phyloP scores from a whole-genome alignment of 225 moss, liverwort and hornwort species.

The Sphagnum contortum region DNA sequence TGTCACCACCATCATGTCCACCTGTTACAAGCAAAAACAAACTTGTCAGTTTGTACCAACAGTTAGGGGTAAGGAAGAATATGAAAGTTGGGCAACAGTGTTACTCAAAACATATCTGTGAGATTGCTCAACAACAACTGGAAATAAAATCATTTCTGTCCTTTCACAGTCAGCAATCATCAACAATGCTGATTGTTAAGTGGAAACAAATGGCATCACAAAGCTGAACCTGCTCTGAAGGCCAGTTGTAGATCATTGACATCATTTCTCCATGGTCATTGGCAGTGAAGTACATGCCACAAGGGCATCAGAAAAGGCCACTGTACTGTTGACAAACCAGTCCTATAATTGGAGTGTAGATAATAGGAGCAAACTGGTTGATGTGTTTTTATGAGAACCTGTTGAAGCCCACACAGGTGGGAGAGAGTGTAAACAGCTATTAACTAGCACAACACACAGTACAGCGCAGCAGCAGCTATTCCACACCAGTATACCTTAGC shows the following conservation, averaged over 20 bases:
- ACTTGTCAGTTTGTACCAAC: too few relatives aligned
- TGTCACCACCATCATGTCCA: conserved; percentile 98
- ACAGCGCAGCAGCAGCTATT: too few relatives aligned
- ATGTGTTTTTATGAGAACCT: conserved; percentile 93
- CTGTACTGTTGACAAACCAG: conserved; percentile 97
- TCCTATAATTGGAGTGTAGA: conserved; percentile 96
- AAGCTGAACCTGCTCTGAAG: conserved; percentile 58
- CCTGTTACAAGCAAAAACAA: conserved; percentile 21
- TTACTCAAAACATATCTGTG: too few relatives aligned
- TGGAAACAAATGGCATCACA: neutral
- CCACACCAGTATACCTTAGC: too few relatives aligned
- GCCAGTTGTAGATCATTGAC: conserved; percentile 94
- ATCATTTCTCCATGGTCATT: conserved; percentile 86
- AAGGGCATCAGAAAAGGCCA: conserved; percentile 83
- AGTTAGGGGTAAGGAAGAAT: too few relatives aligned
- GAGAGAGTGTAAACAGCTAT: too few relatives aligned
- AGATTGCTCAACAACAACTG: too few relatives aligned
- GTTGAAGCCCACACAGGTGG: neutral
- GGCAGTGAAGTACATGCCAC: conserved; percentile 93
- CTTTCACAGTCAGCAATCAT: too few relatives aligned
- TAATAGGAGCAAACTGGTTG: conserved; percentile 78
- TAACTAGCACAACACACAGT: neutral
- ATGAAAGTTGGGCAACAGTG: too few relatives aligned
- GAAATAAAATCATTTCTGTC: too few relatives aligned
- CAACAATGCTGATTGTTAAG: too few relatives aligned